A percentile compares a stretch with the other conserved stretches of the same genome.
These are phyloP conservation scores for Tulasnella sp. DNA, from an alignment of 768 basidiomycete species.

Conservation along the genomic window DNA sequence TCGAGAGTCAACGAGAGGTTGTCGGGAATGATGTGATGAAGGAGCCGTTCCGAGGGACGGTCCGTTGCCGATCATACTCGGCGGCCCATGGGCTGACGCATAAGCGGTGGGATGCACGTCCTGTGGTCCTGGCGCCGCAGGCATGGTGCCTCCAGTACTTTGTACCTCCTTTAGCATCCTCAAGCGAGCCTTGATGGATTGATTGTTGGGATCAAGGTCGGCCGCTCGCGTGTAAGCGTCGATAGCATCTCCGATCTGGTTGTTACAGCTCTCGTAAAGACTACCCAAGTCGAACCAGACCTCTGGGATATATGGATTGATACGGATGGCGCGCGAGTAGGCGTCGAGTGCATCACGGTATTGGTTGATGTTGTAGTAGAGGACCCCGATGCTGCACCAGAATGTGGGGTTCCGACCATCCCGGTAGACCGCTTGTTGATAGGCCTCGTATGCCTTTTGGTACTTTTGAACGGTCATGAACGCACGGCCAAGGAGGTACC, in stretches of 20 bases:
- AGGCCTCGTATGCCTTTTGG: conserved; percentile 99
- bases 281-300: conserved; percentile 97
- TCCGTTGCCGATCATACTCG: conserved; percentile 8
- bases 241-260: conserved; percentile 96
- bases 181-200: conserved; percentile 70
- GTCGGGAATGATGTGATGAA: background rate
- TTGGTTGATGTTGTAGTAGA: conserved; percentile 99
- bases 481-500: conserved; percentile 96
- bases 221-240: conserved; percentile 94
- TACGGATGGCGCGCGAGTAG: conserved; percentile 95
- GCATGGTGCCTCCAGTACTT: conserved; percentile 58
- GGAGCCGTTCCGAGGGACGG: background rate
- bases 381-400: conserved; percentile 98
- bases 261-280: conserved; percentile 96
- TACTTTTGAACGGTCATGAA: conserved; percentile 99
- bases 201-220: conserved; percentile 83
- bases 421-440: conserved; percentile 97
- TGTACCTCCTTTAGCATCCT: conserved; percentile 72
- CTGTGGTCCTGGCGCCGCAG: conserved; percentile 80
- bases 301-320: conserved; percentile 92
- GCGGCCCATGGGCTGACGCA: conserved; percentile 32
- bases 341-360: conserved; percentile 98
- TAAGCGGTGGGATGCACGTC: conserved; percentile 96
- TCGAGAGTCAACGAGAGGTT: background rate
- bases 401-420: conserved; percentile 98